Percentiles rank a stretch among this genome's conserved stretches.
Evolutionary conservation across 2,329 filamentous ascomycete genomes (phyloP).

Genomic region (Fusarium begoniae): DNA sequence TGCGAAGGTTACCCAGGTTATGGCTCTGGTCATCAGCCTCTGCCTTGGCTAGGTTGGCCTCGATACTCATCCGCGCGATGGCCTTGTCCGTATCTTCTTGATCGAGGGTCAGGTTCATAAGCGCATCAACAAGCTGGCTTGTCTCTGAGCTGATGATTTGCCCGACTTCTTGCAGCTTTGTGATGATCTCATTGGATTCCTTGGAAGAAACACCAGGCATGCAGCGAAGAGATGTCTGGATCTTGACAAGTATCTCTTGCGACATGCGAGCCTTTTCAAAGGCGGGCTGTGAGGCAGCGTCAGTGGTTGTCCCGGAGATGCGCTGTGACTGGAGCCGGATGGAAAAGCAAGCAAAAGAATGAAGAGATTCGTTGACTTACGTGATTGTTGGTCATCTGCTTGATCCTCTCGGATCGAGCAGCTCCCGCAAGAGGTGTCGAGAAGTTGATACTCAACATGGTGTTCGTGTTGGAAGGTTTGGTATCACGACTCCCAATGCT

Average conservation of each 20-base stretch:
- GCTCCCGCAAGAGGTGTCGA: conserved; percentile 50
- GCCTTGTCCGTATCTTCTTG: conserved; percentile 52
- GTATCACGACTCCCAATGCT: conserved; percentile 23
- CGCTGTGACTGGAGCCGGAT: not conserved
- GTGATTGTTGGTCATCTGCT: conserved; percentile 52
- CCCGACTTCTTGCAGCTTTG: conserved; percentile 50
- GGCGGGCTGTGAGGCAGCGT: conserved; percentile 42
- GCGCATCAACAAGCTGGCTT: conserved; percentile 50
- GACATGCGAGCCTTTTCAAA: conserved; percentile 47
- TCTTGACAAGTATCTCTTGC: conserved; percentile 50
- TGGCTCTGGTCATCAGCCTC: conserved; percentile 47
- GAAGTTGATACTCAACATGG: conserved; percentile 52
- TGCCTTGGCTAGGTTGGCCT: conserved; percentile 50
- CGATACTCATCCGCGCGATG: conserved; percentile 51
- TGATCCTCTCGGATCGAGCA: conserved; percentile 49
- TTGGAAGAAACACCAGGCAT: conserved; percentile 51
- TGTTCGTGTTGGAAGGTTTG: conserved; percentile 25
- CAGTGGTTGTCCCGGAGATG: not conserved
- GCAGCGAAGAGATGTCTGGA: conserved; percentile 51
- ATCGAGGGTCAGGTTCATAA: conserved; percentile 50
- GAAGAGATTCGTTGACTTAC: conserved; percentile 39
- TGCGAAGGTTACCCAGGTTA: conserved; percentile 45
- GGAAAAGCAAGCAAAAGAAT: not conserved
- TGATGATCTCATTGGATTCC: conserved; percentile 48
- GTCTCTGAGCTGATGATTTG: conserved; percentile 52